Evolutionary conservation across 805 yeast genomes (phyloP).

Genomic region (Candida easanensis): DNA sequence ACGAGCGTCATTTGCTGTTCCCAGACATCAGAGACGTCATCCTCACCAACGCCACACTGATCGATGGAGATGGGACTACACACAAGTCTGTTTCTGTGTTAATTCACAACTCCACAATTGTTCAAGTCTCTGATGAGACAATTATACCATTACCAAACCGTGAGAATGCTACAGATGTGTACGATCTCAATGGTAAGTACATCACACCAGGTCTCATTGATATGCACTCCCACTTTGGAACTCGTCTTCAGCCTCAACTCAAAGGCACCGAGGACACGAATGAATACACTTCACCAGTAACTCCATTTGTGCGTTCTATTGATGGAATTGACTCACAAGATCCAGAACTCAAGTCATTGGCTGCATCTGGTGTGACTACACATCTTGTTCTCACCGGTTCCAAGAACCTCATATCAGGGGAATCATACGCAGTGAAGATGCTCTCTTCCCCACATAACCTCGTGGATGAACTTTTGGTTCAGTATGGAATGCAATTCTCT

Average conservation of each 20-base stretch:
- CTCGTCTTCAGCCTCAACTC: conserved; percentile 8
- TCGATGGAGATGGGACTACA: conserved; percentile 7
- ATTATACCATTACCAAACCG: not conserved
- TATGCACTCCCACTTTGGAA: conserved; percentile 11
- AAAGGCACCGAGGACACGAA: conserved; percentile 10
- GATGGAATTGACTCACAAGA: conserved; percentile 10
- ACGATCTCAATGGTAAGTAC: conserved; percentile 5
- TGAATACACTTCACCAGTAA: conserved; percentile 9
- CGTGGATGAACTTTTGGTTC: conserved; percentile 9
- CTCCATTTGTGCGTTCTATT: conserved; percentile 7
- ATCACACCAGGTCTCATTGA: conserved; percentile 8
- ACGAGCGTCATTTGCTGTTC: conserved; percentile 5
- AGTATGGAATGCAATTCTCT: not conserved
- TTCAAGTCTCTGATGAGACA: not conserved
- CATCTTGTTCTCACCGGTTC: conserved; percentile 8
- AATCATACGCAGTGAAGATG: conserved; percentile 9
- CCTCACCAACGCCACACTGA: conserved; percentile 5
- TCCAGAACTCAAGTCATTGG: conserved; percentile 2
- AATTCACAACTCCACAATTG: conserved; percentile 6
- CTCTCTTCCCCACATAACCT: conserved; percentile 6
- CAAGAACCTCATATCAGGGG: conserved; percentile 8
- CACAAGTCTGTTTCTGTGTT: conserved; percentile 1
- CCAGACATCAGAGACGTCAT: conserved; percentile 2
- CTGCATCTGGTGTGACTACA: conserved; percentile 10
- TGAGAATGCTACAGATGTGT: not conserved